phyloP scores from a whole-genome alignment of 352 stramenopile species.

The Blastocystis sp. region DNA sequence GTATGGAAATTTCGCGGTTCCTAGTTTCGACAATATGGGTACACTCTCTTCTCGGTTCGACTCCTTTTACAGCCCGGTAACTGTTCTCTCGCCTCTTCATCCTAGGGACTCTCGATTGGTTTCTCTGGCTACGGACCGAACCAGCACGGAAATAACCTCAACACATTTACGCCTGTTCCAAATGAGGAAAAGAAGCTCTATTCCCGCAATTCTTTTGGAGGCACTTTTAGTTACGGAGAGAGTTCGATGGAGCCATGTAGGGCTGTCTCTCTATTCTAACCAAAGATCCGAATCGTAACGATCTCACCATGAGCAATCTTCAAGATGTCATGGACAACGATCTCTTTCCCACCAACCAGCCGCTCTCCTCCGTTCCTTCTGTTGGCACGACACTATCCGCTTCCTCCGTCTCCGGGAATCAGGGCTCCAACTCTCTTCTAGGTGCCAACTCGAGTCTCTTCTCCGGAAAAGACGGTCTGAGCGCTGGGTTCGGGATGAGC shows the following conservation, averaged over 20 bases:
- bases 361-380: neutral
- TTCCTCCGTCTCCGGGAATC: neutral
- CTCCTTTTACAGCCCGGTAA: neutral
- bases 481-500: neutral
- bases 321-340: conserved; percentile 50
- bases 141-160: neutral
- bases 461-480: neutral
- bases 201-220: conserved; percentile 29
- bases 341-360: neutral
- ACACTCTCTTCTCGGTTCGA: neutral
- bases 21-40: neutral
- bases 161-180: neutral
- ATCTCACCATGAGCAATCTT: conserved; percentile 24
- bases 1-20: neutral
- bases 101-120: neutral
- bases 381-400: neutral
- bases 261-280: neutral
- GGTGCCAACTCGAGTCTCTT: neutral
- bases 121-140: neutral
- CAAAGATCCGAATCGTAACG: neutral
- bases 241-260: conserved; percentile 30
- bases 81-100: neutral
- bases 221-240: conserved; percentile 1
- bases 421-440: neutral
- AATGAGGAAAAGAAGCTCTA: conserved; percentile 35